Conservation (phyloP, 257 asterid species). For the Capsicum chinense region DNA sequence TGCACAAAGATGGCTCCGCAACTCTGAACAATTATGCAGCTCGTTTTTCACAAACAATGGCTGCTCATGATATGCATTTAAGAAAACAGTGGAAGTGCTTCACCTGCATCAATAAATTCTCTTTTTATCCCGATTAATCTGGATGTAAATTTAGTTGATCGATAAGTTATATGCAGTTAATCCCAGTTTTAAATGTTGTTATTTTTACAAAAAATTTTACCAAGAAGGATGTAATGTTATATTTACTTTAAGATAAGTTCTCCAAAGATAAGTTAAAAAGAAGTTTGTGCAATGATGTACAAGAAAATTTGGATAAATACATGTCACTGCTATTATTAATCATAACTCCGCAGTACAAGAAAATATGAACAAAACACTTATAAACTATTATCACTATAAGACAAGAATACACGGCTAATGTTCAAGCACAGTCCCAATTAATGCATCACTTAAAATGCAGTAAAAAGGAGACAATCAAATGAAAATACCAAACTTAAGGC, state of each 20-base stretch:
- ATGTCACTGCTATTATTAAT: slow-evolving; percentile 15
- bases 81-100: background rate
- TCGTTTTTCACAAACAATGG: background rate
- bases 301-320: slow-evolving; percentile 20
- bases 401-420: slow-evolving; percentile 17
- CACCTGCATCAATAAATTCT: background rate
- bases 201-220: background rate
- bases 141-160: background rate
- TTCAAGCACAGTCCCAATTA: slow-evolving; percentile 12
- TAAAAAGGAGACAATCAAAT: slow-evolving; percentile 16
- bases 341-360: slow-evolving; percentile 1
- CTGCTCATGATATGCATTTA: background rate
- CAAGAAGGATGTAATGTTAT: background rate
- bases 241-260: background rate
- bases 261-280: background rate
- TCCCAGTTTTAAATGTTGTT: background rate
- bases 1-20: too few relatives aligned
- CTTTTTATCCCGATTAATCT: background rate
- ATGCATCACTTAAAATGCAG: background rate
- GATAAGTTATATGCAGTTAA: background rate
- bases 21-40: background rate
- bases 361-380: slow-evolving; percentile 20
- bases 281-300: background rate
- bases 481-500: slow-evolving; percentile 4
- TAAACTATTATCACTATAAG: background rate